Percentiles rank a stretch among this genome's conserved stretches.
These are phyloP conservation scores for Chondrostereum purpureum DNA, from an alignment of 1,284 basidiomycete genomes.

Conservation along the genomic window DNA sequence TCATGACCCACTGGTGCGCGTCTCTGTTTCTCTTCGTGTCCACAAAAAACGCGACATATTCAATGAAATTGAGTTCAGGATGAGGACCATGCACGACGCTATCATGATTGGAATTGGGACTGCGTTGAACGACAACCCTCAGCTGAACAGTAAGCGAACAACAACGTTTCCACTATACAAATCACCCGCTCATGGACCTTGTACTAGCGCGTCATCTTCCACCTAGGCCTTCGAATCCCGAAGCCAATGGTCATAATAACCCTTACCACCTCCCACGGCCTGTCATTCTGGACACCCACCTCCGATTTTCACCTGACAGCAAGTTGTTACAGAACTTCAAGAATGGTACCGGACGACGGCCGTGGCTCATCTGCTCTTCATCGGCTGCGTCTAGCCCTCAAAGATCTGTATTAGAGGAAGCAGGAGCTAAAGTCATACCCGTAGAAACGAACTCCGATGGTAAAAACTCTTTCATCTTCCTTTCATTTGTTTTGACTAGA, in stretches of 20 bases:
- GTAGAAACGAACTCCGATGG: slow-evolving; percentile 24
- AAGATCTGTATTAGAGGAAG: slow-evolving; percentile 38
- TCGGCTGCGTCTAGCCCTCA: slow-evolving; percentile 21
- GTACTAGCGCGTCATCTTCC: slow-evolving; percentile 52
- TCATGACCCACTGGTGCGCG: slow-evolving; percentile 88
- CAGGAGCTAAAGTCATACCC: slow-evolving; percentile 50
- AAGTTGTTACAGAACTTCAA: slow-evolving; percentile 71
- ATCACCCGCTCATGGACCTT: slow-evolving; percentile 4
- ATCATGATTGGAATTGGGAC: slow-evolving; percentile 92
- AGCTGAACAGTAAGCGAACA: slow-evolving; percentile 72
- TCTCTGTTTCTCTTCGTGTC: slow-evolving; percentile 1
- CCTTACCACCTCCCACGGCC: slow-evolving; percentile 66
- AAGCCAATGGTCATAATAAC: slow-evolving; percentile 18
- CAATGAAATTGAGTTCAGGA: slow-evolving; percentile 36
- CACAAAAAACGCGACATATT: slow-evolving; percentile 1
- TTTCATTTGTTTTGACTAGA: slow-evolving; percentile 3
- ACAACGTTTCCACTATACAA: slow-evolving; percentile 1
- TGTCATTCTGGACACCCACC: slow-evolving; percentile 74
- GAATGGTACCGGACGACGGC: slow-evolving; percentile 56
- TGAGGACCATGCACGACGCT: slow-evolving; percentile 85
- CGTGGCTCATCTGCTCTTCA: slow-evolving; percentile 64
- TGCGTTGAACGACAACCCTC: slow-evolving; percentile 86
- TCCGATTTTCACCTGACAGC: slow-evolving; percentile 63
- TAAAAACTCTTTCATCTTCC: slow-evolving; percentile 15
- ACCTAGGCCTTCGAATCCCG: slow-evolving; percentile 20